These are phyloP conservation scores for Wolfiporia cocos DNA, from an alignment of 1,284 basidiomycete genomes.

Conservation along the genomic window DNA sequence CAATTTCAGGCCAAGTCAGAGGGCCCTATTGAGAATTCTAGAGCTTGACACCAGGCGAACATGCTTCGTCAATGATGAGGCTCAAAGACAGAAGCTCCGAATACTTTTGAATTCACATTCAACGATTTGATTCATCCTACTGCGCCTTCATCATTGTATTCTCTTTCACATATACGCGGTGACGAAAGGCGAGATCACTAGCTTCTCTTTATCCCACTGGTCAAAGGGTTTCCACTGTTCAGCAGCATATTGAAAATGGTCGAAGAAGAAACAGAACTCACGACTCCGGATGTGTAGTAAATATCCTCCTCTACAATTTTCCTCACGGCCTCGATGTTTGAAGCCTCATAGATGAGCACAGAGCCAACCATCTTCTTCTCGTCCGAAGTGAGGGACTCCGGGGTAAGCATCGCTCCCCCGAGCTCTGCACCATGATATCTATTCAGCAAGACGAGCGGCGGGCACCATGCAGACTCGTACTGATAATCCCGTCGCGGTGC, in stretches of 20 bases:
- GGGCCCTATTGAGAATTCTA: too few relatives aligned
- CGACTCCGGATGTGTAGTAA: constrained; percentile 26
- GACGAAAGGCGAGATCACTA: constrained; percentile 16
- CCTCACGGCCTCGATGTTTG: constrained; percentile 20
- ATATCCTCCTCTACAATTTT: constrained; percentile 20
- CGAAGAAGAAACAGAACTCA: constrained; percentile 12
- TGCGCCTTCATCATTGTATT: too few relatives aligned
- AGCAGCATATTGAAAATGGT: neutral
- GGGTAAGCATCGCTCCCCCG: constrained; percentile 23
- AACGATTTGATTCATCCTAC: too few relatives aligned
- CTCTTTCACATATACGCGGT: constrained; percentile 11
- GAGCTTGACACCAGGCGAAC: too few relatives aligned
- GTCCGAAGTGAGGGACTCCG: constrained; percentile 20
- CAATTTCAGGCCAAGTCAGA: too few relatives aligned
- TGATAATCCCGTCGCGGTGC: constrained; percentile 18
- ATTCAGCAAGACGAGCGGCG: too few relatives aligned
- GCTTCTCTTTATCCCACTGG: constrained; percentile 21
- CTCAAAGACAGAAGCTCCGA: too few relatives aligned
- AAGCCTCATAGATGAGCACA: constrained; percentile 21
- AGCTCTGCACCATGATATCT: constrained; percentile 15
- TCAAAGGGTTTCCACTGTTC: too few relatives aligned
- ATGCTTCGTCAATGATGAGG: too few relatives aligned
- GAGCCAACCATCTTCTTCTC: constrained; percentile 25
- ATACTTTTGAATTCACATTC: too few relatives aligned
- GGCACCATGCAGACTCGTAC: constrained; percentile 14